These are phyloP conservation scores for Castanea sativa DNA, from an alignment of 306 rosid genomes.

Conservation along the genomic window DNA sequence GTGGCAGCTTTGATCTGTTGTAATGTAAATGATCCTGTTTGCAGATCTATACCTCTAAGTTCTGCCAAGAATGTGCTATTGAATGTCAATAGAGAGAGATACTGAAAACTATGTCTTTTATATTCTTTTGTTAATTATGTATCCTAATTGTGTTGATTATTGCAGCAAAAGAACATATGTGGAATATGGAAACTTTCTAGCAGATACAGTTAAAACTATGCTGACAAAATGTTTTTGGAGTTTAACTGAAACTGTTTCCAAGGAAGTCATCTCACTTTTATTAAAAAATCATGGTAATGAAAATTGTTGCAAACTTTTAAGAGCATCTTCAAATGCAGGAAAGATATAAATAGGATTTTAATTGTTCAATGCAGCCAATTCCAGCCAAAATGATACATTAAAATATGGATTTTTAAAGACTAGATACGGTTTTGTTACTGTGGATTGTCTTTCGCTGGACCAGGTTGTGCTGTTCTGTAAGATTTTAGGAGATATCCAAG, in stretches of 20 bases:
- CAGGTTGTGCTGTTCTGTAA: neutral
- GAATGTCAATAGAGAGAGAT: slow-evolving; percentile 14
- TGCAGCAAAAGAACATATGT: neutral
- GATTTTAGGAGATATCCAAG: neutral
- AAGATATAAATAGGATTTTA: neutral
- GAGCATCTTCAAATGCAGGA: neutral
- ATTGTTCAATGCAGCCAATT: neutral
- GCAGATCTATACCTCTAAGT: slow-evolving; percentile 76
- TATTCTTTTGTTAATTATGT: neutral
- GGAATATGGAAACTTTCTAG: neutral
- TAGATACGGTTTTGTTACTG: neutral
- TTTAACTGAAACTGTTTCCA: neutral
- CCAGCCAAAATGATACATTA: neutral
- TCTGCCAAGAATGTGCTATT: slow-evolving; percentile 37
- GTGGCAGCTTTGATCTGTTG: slow-evolving; percentile 86
- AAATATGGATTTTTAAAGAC: neutral
- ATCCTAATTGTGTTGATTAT: neutral
- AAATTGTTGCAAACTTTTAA: neutral
- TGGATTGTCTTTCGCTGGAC: neutral
- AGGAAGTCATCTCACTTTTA: neutral
- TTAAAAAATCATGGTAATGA: neutral
- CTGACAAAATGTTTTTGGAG: too few species aligned
- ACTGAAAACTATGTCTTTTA: slow-evolving; percentile 7
- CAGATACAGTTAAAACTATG: neutral
- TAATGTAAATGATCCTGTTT: slow-evolving; percentile 76